phyloP scores from a whole-genome alignment of 306 rosid genomes.

The Cicer pinnatifidum region DNA sequence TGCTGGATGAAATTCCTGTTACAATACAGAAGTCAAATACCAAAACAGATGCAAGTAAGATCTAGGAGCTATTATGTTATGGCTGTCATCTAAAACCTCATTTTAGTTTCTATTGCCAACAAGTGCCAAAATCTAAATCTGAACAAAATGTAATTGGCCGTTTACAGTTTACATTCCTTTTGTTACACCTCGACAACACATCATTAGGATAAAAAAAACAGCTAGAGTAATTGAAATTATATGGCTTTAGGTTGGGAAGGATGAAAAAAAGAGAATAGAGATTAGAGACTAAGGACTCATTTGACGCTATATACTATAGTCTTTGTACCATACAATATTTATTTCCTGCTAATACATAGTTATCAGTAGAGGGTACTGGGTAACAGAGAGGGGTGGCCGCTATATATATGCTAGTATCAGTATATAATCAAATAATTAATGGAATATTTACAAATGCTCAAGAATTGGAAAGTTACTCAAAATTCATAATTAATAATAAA shows the following conservation, averaged over 20 bases:
- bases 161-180: neutral
- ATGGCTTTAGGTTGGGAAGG: neutral
- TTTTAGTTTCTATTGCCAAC: conserved; percentile 29
- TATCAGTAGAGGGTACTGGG: neutral
- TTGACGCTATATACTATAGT: neutral
- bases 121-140: conserved; percentile 8
- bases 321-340: neutral
- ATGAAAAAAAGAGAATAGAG: neutral
- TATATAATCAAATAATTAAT: too few species aligned
- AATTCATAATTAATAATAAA: too few species aligned
- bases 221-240: conserved; percentile 9
- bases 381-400: neutral
- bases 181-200: neutral
- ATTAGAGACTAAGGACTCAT: neutral
- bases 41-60: conserved; percentile 34
- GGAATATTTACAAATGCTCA: too few species aligned
- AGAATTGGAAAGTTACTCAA: too few species aligned
- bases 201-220: neutral
- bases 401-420: neutral
- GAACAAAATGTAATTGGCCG: neutral
- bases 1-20: conserved; percentile 73
- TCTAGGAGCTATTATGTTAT: conserved; percentile 11
- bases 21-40: conserved; percentile 43
- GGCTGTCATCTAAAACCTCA: conserved; percentile 16
- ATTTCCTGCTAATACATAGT: neutral